These are phyloP conservation scores for Carex parvula DNA, from an alignment of 176 grass and related monocot genomes.

Conservation along the genomic window DNA sequence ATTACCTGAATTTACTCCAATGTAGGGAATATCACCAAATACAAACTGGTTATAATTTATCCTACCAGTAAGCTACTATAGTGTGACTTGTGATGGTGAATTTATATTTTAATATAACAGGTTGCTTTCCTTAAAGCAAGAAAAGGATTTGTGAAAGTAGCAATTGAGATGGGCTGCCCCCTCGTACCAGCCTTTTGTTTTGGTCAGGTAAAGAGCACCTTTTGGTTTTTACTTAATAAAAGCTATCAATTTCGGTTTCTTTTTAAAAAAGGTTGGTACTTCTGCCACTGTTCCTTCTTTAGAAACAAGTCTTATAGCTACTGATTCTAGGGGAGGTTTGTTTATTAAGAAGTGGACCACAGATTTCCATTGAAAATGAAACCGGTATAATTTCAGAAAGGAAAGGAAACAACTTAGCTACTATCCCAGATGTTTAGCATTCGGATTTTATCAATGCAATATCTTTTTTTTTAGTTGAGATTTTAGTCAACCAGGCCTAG, in stretches of 20 bases:
- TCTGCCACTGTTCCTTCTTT: not conserved
- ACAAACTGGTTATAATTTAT: not conserved
- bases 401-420: not conserved
- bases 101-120: constrained; percentile 32
- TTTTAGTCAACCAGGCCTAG: not conserved
- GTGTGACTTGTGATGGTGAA: constrained; percentile 4
- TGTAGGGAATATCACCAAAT: not conserved
- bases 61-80: not conserved
- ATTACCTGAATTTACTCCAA: not conserved
- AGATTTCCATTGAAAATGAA: not conserved
- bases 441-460: not conserved
- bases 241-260: not conserved
- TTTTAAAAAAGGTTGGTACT: not conserved
- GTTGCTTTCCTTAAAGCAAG: constrained; percentile 91
- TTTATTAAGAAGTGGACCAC: not conserved
- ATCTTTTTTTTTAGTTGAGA: not conserved
- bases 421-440: not conserved
- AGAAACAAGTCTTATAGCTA: not conserved
- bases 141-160: constrained; percentile 89
- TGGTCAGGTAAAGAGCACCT: constrained; percentile 52
- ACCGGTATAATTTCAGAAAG: not conserved
- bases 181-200: constrained; percentile 77
- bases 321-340: not conserved
- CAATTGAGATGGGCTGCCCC: constrained; percentile 71
- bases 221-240: not conserved